These are phyloP conservation scores for Solidago caesia DNA, from an alignment of 129 eudicot species.

Conservation along the genomic window DNA sequence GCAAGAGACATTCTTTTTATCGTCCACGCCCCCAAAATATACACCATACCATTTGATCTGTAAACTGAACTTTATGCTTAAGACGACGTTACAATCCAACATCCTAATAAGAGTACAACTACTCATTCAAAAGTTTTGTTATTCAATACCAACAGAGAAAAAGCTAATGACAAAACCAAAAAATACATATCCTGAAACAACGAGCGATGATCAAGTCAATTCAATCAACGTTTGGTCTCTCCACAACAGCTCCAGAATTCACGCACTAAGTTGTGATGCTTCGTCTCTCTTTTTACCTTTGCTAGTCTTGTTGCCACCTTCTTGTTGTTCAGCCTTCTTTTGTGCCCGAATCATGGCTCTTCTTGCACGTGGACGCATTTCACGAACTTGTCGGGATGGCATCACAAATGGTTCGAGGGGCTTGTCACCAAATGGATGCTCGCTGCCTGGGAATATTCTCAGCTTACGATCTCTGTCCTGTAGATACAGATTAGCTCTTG, in stretches of 20 bases:
- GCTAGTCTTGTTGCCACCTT: slow-evolving; percentile 41
- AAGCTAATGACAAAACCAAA: background rate
- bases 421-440: slow-evolving; percentile 90
- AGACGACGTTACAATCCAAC: background rate
- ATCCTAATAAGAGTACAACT: background rate
- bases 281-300: slow-evolving; percentile 57
- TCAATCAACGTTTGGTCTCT: background rate
- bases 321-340: slow-evolving; percentile 73
- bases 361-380: slow-evolving; percentile 84
- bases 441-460: slow-evolving; percentile 75
- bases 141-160: slow-evolving; percentile 3
- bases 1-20: background rate
- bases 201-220: background rate
- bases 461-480: slow-evolving; percentile 90
- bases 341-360: slow-evolving; percentile 84
- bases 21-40: background rate
- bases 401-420: slow-evolving; percentile 61
- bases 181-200: background rate
- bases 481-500: background rate
- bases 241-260: slow-evolving; percentile 15
- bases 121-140: background rate
- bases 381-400: slow-evolving; percentile 95
- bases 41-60: background rate
- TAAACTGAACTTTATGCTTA: background rate
- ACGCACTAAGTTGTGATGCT: slow-evolving; percentile 36